Evolutionary conservation across 306 rosid genomes (phyloP).

Genomic region (Acacia acuminata): DNA sequence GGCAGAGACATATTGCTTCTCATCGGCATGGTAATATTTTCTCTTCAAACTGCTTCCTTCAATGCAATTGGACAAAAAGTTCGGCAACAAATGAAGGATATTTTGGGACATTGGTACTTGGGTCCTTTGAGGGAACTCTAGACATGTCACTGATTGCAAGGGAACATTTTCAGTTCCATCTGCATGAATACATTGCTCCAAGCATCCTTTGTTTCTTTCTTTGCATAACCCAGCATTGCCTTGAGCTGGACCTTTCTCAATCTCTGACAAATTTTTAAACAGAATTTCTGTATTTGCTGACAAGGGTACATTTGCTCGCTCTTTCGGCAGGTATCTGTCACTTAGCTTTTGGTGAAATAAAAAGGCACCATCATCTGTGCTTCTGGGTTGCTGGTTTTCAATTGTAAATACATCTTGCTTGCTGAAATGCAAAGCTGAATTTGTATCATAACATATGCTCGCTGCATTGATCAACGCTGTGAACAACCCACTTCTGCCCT

Average conservation of each 20-base stretch:
- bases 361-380: constrained; percentile 29
- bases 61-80: constrained; percentile 36
- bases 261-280: constrained; percentile 26
- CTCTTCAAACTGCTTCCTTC: constrained; percentile 56
- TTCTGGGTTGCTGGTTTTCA: constrained; percentile 41
- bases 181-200: constrained; percentile 40
- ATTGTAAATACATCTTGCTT: constrained; percentile 27
- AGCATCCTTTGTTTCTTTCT: constrained; percentile 38
- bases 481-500: constrained; percentile 31
- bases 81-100: constrained; percentile 35
- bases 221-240: constrained; percentile 38
- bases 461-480: constrained; percentile 31
- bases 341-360: constrained; percentile 34
- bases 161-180: constrained; percentile 32
- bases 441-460: constrained; percentile 28
- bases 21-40: constrained; percentile 36
- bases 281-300: constrained; percentile 32
- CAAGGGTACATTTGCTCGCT: constrained; percentile 38
- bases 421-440: constrained; percentile 34
- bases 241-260: constrained; percentile 34
- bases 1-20: constrained; percentile 31
- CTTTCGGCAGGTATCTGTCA: constrained; percentile 28
- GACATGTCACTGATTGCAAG: constrained; percentile 37
- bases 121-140: constrained; percentile 36
- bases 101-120: constrained; percentile 28